Percentiles rank a stretch among this genome's conserved stretches.
phyloP scores from a whole-genome alignment of 257 asterid genomes.

The Leonotis leonurus region DNA sequence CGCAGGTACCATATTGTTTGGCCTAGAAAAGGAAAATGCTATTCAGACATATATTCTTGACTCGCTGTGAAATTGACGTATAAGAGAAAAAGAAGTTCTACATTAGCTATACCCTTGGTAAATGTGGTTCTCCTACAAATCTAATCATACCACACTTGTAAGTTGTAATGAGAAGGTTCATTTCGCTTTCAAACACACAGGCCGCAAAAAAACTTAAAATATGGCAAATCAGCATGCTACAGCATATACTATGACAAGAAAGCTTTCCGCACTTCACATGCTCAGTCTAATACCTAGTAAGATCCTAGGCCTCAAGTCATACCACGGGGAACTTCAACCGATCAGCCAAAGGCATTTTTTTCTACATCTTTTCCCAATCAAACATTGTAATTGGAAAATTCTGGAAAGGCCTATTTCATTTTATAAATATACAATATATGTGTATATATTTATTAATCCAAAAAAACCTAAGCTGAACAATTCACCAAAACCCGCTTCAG shows the following conservation, averaged over 20 bases:
- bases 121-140: background rate
- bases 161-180: background rate
- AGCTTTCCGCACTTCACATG: background rate
- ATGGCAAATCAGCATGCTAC: background rate
- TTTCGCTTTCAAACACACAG: background rate
- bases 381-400: background rate
- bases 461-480: constrained; percentile 75
- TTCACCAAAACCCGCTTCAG: constrained; percentile 55
- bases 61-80: background rate
- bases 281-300: background rate
- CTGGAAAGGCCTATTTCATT: background rate
- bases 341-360: background rate
- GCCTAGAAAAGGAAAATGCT: constrained; percentile 41
- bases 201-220: background rate
- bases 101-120: background rate
- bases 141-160: background rate
- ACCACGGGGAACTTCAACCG: background rate
- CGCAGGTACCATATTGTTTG: constrained; percentile 77
- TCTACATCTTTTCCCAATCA: background rate
- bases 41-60: background rate
- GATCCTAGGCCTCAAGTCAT: background rate
- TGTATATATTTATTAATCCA: background rate
- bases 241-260: background rate
- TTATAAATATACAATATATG: background rate
- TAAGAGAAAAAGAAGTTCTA: background rate